These are phyloP conservation scores for Forsythia suspensa DNA, from an alignment of 257 asterid genomes.

Conservation along the genomic window DNA sequence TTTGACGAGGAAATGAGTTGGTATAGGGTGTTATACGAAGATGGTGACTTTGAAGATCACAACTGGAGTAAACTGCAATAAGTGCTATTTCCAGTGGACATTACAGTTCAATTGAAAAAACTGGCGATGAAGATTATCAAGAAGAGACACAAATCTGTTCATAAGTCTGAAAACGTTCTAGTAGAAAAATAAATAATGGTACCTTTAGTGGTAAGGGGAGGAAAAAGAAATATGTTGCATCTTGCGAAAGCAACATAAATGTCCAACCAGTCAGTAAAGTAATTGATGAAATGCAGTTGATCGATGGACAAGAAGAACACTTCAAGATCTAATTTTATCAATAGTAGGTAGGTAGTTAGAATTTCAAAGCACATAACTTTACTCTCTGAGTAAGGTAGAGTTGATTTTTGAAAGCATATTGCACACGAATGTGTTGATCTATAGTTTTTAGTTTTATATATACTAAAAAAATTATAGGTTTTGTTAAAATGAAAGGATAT, in stretches of 20 bases:
- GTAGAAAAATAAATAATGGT: slow-evolving; percentile 12
- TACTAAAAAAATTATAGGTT: no score
- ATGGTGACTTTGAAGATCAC: slow-evolving; percentile 72
- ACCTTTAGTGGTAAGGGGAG: slow-evolving; percentile 12
- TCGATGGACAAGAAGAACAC: no score
- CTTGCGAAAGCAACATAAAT: not conserved
- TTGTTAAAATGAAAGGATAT: no score
- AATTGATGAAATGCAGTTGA: no score
- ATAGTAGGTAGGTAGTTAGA: no score
- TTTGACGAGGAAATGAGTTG: slow-evolving; percentile 54
- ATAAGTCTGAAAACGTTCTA: slow-evolving; percentile 24
- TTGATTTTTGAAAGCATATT: no score
- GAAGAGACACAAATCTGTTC: slow-evolving; percentile 38
- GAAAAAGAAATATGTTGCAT: slow-evolving; percentile 8
- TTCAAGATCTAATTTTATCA: no score
- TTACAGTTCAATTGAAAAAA: slow-evolving; percentile 49
- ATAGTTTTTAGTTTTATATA: no score
- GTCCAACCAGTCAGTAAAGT: no score
- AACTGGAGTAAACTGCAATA: slow-evolving; percentile 62
- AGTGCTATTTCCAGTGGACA: slow-evolving; percentile 55
- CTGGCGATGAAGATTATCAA: slow-evolving; percentile 44
- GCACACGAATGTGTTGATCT: no score
- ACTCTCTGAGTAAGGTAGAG: no score
- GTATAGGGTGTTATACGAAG: slow-evolving; percentile 66
- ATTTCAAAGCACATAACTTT: no score